Conservation (phyloP, 176 grass and related monocot genomes). For the Otatea glauca region DNA sequence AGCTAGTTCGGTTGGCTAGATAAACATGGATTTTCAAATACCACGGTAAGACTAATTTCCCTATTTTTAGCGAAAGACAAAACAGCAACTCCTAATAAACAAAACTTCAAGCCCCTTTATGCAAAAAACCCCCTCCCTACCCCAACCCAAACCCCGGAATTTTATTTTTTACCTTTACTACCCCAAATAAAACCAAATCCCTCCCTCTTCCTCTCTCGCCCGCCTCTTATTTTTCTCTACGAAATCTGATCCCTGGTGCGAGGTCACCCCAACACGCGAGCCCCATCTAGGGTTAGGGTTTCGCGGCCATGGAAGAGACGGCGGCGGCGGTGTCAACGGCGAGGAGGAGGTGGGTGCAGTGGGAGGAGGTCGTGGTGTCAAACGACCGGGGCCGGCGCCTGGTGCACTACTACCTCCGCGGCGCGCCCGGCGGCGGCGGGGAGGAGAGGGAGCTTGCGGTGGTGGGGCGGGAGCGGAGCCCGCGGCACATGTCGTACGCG, state of each 20-base stretch:
- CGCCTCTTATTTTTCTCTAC: slow-evolving; percentile 22
- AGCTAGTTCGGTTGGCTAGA: background rate
- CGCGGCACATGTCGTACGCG: slow-evolving; percentile 91
- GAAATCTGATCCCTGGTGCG: slow-evolving; percentile 43
- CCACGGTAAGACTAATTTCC: background rate
- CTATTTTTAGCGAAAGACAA: background rate
- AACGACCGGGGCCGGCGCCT: slow-evolving; percentile 83
- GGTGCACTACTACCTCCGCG: slow-evolving; percentile 92
- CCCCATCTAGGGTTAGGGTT: slow-evolving; percentile 65
- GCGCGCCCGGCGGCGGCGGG: slow-evolving; percentile 37
- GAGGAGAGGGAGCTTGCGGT: slow-evolving; percentile 70
- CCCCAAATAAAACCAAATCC: slow-evolving; percentile 14
- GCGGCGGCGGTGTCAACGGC: slow-evolving; percentile 38
- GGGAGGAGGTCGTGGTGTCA: slow-evolving; percentile 94
- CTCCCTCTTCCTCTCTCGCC: background rate
- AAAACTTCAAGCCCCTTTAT: rapidly evolving
- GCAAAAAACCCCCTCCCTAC: background rate
- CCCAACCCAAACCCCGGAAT: background rate
- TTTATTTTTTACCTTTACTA: background rate
- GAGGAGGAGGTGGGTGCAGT: slow-evolving; percentile 62
- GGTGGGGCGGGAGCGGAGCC: slow-evolving; percentile 86
- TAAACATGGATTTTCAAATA: background rate
- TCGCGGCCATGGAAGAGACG: slow-evolving; percentile 50
- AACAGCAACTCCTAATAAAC: background rate
- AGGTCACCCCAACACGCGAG: slow-evolving; percentile 32